Evolutionary conservation across 2,329 filamentous ascomycete genomes (phyloP), one percentile per base, ranked within the genome.

Genomic region (Paraphaeosphaeria minitans): DNA sequence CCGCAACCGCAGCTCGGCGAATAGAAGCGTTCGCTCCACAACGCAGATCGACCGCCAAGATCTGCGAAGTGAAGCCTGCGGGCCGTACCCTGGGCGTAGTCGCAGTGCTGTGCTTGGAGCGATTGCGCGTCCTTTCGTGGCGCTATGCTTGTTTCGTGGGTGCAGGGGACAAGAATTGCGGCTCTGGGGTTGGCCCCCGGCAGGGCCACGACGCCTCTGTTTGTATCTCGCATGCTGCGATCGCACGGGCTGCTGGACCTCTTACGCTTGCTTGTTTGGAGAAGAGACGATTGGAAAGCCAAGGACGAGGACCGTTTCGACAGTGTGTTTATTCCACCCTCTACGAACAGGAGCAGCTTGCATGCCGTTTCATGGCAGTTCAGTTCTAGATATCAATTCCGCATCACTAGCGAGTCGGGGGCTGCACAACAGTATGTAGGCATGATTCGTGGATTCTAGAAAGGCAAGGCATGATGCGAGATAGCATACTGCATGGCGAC

Each of bases 41-140:
- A 8, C 27, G 37, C 35, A 29, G 49, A 41, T 41, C 35, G 6
- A 41, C 24, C 10, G 50, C 50, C 50, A 53, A 53, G 50, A 43
- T 43, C 27, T 53, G 21, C 37, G n/a, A 22, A 9, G 24, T 43
- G 16, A 24, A 33, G 24, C 39, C 19, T 43, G 35, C 49, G 35
- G 49, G 49, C 49, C 49, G 35, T 29, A 31, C n/a, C 27, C 39
- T 43, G 24, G 22, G 24, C 27, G 29, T 52, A n/a, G 13, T 9
- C 37, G 6, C 29, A 24, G 35, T 31, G 31, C 10, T 19, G 27
- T 35, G 16, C 50, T 43, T 13, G 50, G 27, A 33, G 39, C 27
- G 13, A 45, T 43, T 53, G 39, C 50, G 50, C 50, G 39, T 33
- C 39, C 50, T 33, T 33, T 53, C 27, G 5, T 13, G 24, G 12